Evolutionary conservation across 257 asterid genomes (phyloP), one percentile per base, ranked within the genome.

Genomic region (Jacaranda copaia): DNA sequence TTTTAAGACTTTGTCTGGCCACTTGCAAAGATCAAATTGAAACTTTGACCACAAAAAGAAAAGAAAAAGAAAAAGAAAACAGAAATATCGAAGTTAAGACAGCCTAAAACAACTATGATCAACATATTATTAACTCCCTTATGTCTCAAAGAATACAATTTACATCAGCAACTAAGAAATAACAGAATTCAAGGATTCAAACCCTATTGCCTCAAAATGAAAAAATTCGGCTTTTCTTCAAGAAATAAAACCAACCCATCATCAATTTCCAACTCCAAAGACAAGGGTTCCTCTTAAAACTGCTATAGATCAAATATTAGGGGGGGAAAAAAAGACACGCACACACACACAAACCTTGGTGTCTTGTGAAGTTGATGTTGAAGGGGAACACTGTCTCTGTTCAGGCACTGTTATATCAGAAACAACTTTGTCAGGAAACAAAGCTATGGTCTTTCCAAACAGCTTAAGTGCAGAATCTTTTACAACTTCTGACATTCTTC

Each of bases 381-480:
- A 74, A 9, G 89, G 81, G 16, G 85, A 83, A 32, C 76, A 67
- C 45, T 76, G 88, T 43, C 72, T 79, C 46, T 74, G 78, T 63
- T 77, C 39, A 70, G 77, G 38, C 20, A 68, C 64, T 19, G 83
- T 68, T 38, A 64, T 35, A 71, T n/a, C 75, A 39, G 86, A 56
- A 51, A 64, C 70, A 64, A n/a, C 32, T 53, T 66, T 83, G 64
- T 77, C 68, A 12, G 74, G 87, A 12, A 76, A 74, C 76, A 85
- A 75, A 79, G 63, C 67, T 70, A 93, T 93, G 69, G 93, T 93
- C 86, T 89, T 84, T 53, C 98, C 98, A 55, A 93, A 93, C 65
- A 93, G 91, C 85, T 89, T 93, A 48, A 93, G 88, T 52, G 81
- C 81, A 73, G 83, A 80, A 65, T 87, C 92, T 75, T 74, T 83